Evolutionary conservation across 495 filamentous ascomycete species (phyloP).

Genomic region (Trichoderma orchidacearum): DNA sequence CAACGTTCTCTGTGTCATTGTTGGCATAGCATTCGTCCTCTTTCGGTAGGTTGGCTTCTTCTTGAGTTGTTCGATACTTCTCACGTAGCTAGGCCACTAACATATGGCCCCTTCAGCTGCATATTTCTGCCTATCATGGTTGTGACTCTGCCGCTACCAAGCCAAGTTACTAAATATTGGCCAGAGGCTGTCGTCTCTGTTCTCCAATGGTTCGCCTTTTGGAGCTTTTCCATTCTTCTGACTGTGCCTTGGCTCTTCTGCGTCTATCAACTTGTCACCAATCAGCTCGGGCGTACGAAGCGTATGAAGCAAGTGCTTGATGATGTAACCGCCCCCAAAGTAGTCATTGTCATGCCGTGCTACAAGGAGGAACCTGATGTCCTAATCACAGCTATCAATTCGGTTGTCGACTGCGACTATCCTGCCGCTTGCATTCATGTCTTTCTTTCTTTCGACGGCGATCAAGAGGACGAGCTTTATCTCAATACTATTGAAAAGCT

Average conservation of each 20-base stretch:
- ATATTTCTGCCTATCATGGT: conserved; percentile 92
- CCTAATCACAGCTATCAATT: conserved; percentile 81
- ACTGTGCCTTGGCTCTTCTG: conserved; percentile 89
- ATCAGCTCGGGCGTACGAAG: conserved; percentile 67
- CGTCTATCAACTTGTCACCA: conserved; percentile 77
- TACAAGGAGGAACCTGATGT: conserved; percentile 86
- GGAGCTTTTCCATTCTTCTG: conserved; percentile 76
- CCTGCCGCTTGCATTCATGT: conserved; percentile 88
- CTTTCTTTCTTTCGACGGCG: conserved; percentile 93
- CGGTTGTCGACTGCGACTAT: conserved; percentile 90
- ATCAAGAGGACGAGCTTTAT: conserved; percentile 77
- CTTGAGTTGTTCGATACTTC: too few relatives aligned
- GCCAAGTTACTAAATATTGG: conserved; percentile 54
- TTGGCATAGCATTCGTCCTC: conserved; percentile 57
- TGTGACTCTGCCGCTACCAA: conserved; percentile 79
- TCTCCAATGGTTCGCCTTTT: conserved; percentile 94
- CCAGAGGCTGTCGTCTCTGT: conserved; percentile 49
- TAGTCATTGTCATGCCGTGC: conserved; percentile 94
- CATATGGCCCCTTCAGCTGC: conserved; percentile 33
- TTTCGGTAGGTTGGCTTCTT: conserved; percentile 46
- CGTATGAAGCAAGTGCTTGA: conserved; percentile 75
- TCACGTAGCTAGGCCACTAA: neutral
- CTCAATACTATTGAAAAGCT: conserved; percentile 79
- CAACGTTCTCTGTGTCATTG: conserved; percentile 57
- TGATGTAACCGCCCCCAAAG: conserved; percentile 78